Base-by-base conservation (phyloP, 2,329 filamentous ascomycete genomes). In the Phaeoacremonium minimum region DNA sequence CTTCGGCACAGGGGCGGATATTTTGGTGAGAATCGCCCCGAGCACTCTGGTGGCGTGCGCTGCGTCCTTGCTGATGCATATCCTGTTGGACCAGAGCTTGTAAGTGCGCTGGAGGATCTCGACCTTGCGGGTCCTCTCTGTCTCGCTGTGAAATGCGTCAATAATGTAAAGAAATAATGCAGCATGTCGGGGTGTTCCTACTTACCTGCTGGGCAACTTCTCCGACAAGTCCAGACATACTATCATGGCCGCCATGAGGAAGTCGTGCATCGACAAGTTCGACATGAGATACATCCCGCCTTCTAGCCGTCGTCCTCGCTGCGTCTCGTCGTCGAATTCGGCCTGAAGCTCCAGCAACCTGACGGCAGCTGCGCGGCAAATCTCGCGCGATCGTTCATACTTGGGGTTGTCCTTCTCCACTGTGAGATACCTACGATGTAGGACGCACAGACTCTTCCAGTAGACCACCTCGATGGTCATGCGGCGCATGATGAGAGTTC, bases 171-270 rank as follows among this genome's bases (percentile, higher is more conserved):
- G n/a, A n/a, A n/a, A n/a, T n/a, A n/a, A n/a, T n/a, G n/a, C n/a
- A n/a, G n/a, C n/a, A n/a, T n/a, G n/a, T n/a, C n/a, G n/a, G n/a
- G n/a, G n/a, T n/a, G n/a, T n/a, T n/a, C n/a, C n/a, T n/a, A n/a
- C n/a, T n/a, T 53, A 66, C 66, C 49, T 58, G 42, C 55, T 58
- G 15, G 61, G 53, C 18, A 47, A 44, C 14, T 60, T 61, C 42
- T 68, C 65, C 16, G 57, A 60, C 11, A 72, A 51, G 42, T 73
- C 69, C 4, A 80, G 52, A 38, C 73, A 80, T 6, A 80, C 47
- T 28, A 80, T 69, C 72, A 79, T 80, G 11, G 73, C 68, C 0
- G 76, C 76, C 14, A 80, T 64, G 17, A 80, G 54, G 41, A 77
- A 80, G 44, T 80, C 73, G 20, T 77, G 72, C 15, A 72, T 56